These are phyloP conservation scores for Penicillium paradoxum DNA, from an alignment of 495 filamentous ascomycete species.

Conservation along the genomic window DNA sequence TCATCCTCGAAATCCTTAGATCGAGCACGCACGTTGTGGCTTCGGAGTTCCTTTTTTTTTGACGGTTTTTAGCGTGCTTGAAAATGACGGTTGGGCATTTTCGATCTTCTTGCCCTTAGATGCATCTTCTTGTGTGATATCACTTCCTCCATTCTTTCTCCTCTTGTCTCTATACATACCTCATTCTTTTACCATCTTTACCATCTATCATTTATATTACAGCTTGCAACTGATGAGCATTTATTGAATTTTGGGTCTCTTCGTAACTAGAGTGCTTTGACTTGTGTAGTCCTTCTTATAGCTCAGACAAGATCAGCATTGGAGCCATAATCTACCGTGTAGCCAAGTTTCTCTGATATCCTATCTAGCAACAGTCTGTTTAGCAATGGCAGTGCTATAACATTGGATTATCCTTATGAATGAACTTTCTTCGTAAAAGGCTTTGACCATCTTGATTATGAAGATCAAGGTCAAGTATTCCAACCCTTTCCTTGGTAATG, in stretches of 20 bases:
- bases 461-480: too few relatives aligned
- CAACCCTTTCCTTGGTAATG: too few relatives aligned
- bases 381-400: too few relatives aligned
- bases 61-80: slow-evolving; percentile 11
- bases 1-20: slow-evolving; percentile 8
- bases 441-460: too few relatives aligned
- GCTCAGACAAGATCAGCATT: too few relatives aligned
- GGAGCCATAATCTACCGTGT: too few relatives aligned
- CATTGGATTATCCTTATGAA: too few relatives aligned
- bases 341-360: too few relatives aligned
- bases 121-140: slow-evolving; percentile 11
- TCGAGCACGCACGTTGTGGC: slow-evolving; percentile 1
- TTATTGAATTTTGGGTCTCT: not conserved
- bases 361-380: too few relatives aligned
- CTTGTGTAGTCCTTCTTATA: too few relatives aligned
- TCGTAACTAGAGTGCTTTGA: not conserved
- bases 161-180: slow-evolving; percentile 8
- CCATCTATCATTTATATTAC: slow-evolving; percentile 7
- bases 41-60: slow-evolving; percentile 5
- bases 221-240: slow-evolving; percentile 4
- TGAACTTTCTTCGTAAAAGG: too few relatives aligned
- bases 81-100: slow-evolving; percentile 7
- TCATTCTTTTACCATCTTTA: slow-evolving; percentile 7
- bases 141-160: not conserved
- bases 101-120: not conserved